phyloP scores from a whole-genome alignment of 257 asterid genomes.

The Jacaranda copaia region DNA sequence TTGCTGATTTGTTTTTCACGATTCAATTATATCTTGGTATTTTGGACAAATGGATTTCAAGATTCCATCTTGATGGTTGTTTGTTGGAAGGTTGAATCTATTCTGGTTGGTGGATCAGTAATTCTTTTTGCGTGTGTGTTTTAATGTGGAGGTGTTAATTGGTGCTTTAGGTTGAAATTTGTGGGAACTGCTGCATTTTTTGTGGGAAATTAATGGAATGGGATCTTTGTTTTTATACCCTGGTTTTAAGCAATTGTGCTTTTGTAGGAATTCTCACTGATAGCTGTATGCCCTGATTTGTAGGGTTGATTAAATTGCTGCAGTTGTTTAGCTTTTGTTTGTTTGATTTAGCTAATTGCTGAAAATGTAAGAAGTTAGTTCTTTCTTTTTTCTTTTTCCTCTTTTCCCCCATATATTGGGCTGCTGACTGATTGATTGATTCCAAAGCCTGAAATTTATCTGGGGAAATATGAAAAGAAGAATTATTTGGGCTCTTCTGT shows the following conservation, averaged over 20 bases:
- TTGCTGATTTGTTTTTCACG: conserved; percentile 7
- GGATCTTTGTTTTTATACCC: conserved; percentile 15
- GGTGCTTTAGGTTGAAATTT: conserved; percentile 29
- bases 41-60: too few species aligned
- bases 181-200: conserved; percentile 9
- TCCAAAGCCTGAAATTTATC: not conserved
- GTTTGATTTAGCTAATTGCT: conserved; percentile 9
- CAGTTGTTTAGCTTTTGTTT: not conserved
- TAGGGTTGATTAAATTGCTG: conserved; percentile 34
- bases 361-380: not conserved
- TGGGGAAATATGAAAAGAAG: not conserved
- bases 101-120: conserved; percentile 13
- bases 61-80: conserved; percentile 4
- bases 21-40: too few species aligned
- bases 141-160: conserved; percentile 16
- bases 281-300: conserved; percentile 24
- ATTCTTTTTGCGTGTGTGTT: not conserved
- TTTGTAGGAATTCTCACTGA: not conserved
- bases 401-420: not conserved
- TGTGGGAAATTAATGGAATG: not conserved
- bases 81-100: conserved; percentile 13
- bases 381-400: too few species aligned
- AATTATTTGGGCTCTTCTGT: not conserved
- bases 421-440: conserved; percentile 4
- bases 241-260: conserved; percentile 26